Conservation (phyloP, 345 rosid species). For the Camelina sativa region DNA sequence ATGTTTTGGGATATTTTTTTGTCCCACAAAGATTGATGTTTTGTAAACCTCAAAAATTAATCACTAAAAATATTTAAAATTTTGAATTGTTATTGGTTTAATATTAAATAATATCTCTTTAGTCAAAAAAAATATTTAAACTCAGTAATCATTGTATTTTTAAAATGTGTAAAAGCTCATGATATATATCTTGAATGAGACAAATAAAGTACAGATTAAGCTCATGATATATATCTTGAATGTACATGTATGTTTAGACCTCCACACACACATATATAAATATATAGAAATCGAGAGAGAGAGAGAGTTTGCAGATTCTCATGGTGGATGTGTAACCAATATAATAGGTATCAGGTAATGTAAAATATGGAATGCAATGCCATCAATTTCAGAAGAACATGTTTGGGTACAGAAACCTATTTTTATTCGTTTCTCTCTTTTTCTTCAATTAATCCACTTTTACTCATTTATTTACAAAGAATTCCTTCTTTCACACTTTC, state of each 20-base stretch:
- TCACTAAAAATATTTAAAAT: too few species aligned
- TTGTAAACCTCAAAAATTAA: too few species aligned
- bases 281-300: neutral
- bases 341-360: neutral
- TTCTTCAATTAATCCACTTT: slow-evolving; percentile 12
- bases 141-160: too few species aligned
- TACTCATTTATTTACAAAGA: neutral
- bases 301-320: slow-evolving; percentile 21
- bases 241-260: slow-evolving; percentile 17
- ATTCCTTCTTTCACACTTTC: neutral
- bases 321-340: slow-evolving; percentile 23
- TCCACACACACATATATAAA: neutral
- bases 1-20: too few species aligned
- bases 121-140: too few species aligned
- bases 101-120: too few species aligned
- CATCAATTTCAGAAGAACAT: slow-evolving; percentile 24
- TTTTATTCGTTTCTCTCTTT: slow-evolving; percentile 2
- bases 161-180: too few species aligned
- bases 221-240: neutral
- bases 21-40: too few species aligned
- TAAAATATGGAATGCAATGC: slow-evolving; percentile 7
- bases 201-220: neutral
- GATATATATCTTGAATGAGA: too few species aligned
- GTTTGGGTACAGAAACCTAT: slow-evolving; percentile 14
- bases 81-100: too few species aligned